Evolutionary conservation across 768 basidiomycete species (phyloP), one percentile per base, ranked within the genome.

Genomic region (Amanita rubescens): DNA sequence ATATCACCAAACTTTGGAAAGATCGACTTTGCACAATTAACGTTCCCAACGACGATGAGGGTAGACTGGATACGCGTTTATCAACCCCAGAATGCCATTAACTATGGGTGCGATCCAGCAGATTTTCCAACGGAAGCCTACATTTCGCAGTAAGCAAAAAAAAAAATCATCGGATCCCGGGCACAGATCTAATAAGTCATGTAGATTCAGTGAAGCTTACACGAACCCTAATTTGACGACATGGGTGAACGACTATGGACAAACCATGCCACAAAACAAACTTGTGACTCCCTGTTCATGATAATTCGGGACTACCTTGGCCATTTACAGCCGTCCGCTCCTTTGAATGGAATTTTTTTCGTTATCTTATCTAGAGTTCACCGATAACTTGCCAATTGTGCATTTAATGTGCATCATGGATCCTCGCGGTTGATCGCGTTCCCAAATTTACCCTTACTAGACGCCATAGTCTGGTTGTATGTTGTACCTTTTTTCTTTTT

Each of bases 61-160:
- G 73, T 95, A 38, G 91, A 96, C 64, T 96, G 86, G 71, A 81
- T 97, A 51, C 81, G 94, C 20, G 89, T 98, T 7, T 98, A 96
- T 67, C 94, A 96, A 64, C 81, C 81, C 2, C 71, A 76, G 62
- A 67, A 80, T 57, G 64, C 75, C 27, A 74, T 81, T 54, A 94
- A 93, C 64, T 75, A 91, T 49, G 93, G 94, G 14, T 97, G 94
- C 63, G 84, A 89, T 63, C 94, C 94, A 11, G 62, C 69, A 42
- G 77, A 80, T 41, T 87, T 79, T 65, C 94, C 95, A 1, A 97
- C 95, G 0, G 68, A 77, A 47, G 75, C 76, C 11, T 97, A 97
- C 66, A 97, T 95, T 65, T 71, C 85, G 45, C 67, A 79, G 80
- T 87, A 58, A 50, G 78, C 66, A 30, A 49, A 42, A n/a, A 32